A percentile compares a stretch with the other conserved stretches of the same genome.
Conservation (phyloP, 140 eudicot species). For the Flaveria floridana region DNA sequence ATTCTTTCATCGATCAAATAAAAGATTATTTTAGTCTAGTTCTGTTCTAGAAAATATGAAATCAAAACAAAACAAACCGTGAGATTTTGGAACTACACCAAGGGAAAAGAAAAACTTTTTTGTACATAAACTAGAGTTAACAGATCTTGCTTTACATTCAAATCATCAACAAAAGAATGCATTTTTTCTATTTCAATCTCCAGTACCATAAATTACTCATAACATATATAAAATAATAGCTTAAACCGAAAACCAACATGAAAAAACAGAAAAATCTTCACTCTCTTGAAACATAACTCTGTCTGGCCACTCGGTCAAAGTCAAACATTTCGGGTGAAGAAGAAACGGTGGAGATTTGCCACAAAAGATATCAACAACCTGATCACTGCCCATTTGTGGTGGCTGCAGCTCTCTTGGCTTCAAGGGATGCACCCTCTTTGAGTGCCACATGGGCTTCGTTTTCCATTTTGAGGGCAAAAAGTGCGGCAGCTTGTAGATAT, state of each 20-base stretch:
- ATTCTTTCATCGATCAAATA: too few relatives aligned
- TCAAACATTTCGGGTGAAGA: constrained; percentile 18
- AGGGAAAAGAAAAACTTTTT: constrained; percentile 6
- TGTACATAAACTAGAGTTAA: constrained; percentile 35
- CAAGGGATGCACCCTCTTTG: constrained; percentile 64
- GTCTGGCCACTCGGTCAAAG: constrained; percentile 27
- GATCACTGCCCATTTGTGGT: constrained; percentile 35
- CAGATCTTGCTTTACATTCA: constrained; percentile 35
- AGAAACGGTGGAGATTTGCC: not conserved
- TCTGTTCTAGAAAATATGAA: not conserved
- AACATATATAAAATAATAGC: constrained; percentile 9
- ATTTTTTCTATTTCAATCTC: constrained; percentile 35
- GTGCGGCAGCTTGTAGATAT: constrained; percentile 63
- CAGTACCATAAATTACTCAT: constrained; percentile 35
- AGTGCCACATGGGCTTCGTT: constrained; percentile 61
- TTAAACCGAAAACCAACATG: constrained; percentile 8
- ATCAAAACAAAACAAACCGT: not conserved
- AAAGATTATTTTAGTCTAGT: too few relatives aligned
- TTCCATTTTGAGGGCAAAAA: constrained; percentile 67
- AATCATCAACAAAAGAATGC: constrained; percentile 35
- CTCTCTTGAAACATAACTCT: constrained; percentile 21
- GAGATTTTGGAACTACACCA: not conserved
- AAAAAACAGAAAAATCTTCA: constrained; percentile 22
- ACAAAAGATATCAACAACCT: constrained; percentile 21
- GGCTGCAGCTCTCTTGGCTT: constrained; percentile 48